Evolutionary conservation across 2,329 filamentous ascomycete genomes (phyloP), one percentile per base, ranked within the genome.

Genomic region (Hypoxylon sp.): DNA sequence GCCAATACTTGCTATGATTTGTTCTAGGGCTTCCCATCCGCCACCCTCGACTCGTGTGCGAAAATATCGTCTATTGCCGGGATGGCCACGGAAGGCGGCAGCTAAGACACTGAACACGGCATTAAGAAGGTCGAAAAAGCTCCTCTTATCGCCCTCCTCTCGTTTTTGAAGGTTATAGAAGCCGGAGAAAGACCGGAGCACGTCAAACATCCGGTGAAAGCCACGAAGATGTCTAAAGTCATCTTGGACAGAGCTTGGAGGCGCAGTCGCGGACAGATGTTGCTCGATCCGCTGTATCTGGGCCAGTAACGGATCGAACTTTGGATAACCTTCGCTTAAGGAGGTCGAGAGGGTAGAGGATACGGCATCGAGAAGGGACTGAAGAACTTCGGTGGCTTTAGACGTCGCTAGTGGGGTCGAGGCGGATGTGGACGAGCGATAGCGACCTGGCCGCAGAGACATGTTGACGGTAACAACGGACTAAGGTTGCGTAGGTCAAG

Each of bases 51-150:
- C 88, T 70, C 88, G 85, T 70, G 89, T 90, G 63, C 88, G 87
- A 77, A 98, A 98, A 81, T 95, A 97, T 71, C 92, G 88, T 74
- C 90, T 87, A 79, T 98, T 99, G 19, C 94, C 95, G 48, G 90
- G 85, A 78, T 98, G 94, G 47, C 89, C 88, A 57, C 88, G 87
- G 70, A 99, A 85, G 12, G 89, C 89, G 50, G 91, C 90, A 1
- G 91, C 90, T 27, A 98, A 81, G 12, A 96, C 87, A 30, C 88
- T 88, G 39, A 96, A 82, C n/a, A 91, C 85, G 7, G 85, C 85
- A 73, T 93, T 88, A 16, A 97, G 81, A 16, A 95, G 81, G 64
- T 87, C 85, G 74, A 93, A 91, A 61, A 92, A 82, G 46, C 84
- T 83, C 61, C 83, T 81, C 76, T 90, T 91, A 65, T 93, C 89